These are phyloP conservation scores for Tausonia pullulans DNA, from an alignment of 1,284 basidiomycete species.

Conservation along the genomic window DNA sequence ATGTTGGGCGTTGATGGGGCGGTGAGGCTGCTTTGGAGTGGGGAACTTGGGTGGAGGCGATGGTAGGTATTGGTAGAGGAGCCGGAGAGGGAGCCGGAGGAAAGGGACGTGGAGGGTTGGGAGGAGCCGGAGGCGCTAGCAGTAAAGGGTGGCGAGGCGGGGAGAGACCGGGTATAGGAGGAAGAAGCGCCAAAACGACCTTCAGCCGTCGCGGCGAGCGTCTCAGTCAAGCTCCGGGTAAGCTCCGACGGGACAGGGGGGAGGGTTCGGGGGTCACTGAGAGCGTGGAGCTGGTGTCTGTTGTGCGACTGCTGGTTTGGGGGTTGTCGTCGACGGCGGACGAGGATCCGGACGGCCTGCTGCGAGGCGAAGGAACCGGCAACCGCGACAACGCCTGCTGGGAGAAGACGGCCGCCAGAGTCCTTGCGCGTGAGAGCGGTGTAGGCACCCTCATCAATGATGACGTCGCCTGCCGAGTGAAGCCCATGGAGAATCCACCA, in stretches of 20 bases:
- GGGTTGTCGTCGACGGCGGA: conserved; percentile 36
- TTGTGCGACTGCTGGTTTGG: too few relatives aligned
- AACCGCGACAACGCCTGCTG: conserved; percentile 79
- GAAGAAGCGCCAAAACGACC: too few relatives aligned
- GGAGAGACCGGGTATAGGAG: too few relatives aligned
- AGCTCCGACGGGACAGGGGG: conserved; percentile 5
- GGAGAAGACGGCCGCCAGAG: conserved; percentile 77
- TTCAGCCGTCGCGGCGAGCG: background rate
- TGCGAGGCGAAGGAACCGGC: conserved; percentile 84
- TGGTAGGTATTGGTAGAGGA: conserved; percentile 1
- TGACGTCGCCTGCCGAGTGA: conserved; percentile 70
- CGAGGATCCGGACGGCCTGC: conserved; percentile 78
- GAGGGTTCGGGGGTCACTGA: background rate
- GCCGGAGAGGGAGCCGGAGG: background rate
- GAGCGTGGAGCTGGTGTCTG: too few relatives aligned
- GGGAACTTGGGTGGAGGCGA: background rate
- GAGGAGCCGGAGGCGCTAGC: conserved; percentile 8
- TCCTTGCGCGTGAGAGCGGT: conserved; percentile 70
- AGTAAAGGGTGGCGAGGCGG: too few relatives aligned
- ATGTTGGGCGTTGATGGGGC: conserved; percentile 30
- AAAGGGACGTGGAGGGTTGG: background rate
- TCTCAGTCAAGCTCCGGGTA: conserved; percentile 16
- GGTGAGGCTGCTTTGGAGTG: conserved; percentile 8
- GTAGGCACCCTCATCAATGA: conserved; percentile 62
- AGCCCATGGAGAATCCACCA: conserved; percentile 93